These are phyloP conservation scores for Suillus tomentosus DNA, from an alignment of 768 basidiomycete species.

Conservation along the genomic window DNA sequence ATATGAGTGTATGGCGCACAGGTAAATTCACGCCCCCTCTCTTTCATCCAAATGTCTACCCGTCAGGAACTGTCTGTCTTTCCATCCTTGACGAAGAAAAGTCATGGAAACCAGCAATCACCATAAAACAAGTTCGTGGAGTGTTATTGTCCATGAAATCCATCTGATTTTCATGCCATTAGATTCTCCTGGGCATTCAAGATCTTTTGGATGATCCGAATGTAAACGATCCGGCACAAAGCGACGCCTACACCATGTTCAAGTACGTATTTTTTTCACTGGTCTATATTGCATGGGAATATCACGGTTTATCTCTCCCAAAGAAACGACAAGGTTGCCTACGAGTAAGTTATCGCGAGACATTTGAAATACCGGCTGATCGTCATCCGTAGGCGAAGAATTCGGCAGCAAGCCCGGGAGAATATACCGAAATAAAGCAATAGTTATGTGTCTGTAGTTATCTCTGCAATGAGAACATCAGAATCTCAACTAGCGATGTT, in stretches of 20 bases:
- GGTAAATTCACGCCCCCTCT: slow-evolving; percentile 96
- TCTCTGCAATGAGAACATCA: slow-evolving; percentile 23
- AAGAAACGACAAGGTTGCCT: slow-evolving; percentile 92
- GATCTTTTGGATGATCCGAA: slow-evolving; percentile 96
- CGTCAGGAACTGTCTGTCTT: slow-evolving; percentile 96
- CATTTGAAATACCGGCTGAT: slow-evolving; percentile 4
- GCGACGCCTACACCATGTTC: slow-evolving; percentile 98
- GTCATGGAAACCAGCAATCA: slow-evolving; percentile 98
- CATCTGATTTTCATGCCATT: slow-evolving; percentile 4
- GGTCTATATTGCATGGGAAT: slow-evolving; percentile 1
- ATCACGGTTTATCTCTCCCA: slow-evolving; percentile 15
- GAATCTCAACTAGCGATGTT: slow-evolving; percentile 67
- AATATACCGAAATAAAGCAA: slow-evolving; percentile 74
- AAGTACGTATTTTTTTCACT: slow-evolving; percentile 62
- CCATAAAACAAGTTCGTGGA: slow-evolving; percentile 89
- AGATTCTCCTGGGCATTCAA: slow-evolving; percentile 97
- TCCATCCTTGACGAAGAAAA: slow-evolving; percentile 99
- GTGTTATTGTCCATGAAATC: neutral
- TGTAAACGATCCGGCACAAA: slow-evolving; percentile 96
- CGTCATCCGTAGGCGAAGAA: slow-evolving; percentile 57
- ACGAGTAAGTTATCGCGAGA: slow-evolving; percentile 65
- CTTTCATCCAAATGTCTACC: slow-evolving; percentile 98
- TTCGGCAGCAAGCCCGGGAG: slow-evolving; percentile 86
- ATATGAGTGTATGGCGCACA: slow-evolving; percentile 34
- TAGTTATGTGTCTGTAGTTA: neutral